Conservation (phyloP, 2,329 filamentous ascomycete species). For the Nothophaeocryptopus gaeumannii region DNA sequence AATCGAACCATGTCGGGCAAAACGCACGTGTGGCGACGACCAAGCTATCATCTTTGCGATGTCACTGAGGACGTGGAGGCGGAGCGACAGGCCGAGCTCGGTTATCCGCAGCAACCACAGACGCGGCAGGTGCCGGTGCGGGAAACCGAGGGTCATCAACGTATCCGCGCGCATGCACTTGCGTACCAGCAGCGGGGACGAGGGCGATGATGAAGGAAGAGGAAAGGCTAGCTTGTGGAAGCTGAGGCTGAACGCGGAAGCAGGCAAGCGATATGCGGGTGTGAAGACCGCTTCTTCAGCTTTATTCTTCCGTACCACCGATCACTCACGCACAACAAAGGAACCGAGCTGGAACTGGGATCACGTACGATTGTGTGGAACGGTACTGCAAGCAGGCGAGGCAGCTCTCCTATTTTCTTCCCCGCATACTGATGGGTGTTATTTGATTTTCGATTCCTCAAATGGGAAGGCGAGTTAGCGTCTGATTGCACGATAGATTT, state of each 20-base stretch:
- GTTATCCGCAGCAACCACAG: conserved; percentile 9
- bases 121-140: not conserved
- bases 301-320: no score
- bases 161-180: not conserved
- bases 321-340: no score
- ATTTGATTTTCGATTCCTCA: not conserved
- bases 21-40: conserved; percentile 31
- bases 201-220: conserved; percentile 4
- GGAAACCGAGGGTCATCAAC: no score
- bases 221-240: no score
- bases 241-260: no score
- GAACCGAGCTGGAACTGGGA: no score
- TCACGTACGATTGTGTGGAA: not conserved
- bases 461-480: conserved; percentile 1
- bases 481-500: not conserved
- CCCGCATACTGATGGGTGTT: not conserved
- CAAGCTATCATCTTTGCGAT: conserved; percentile 29
- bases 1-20: conserved; percentile 33
- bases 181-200: conserved; percentile 5
- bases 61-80: conserved; percentile 30
- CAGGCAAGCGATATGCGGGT: no score
- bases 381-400: conserved; percentile 1
- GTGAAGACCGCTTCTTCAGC: no score
- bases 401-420: not conserved
- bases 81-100: conserved; percentile 25